Percentiles rank a stretch among this genome's conserved stretches.
These are phyloP conservation scores for Bipolaris oryzae DNA, from an alignment of 2,329 filamentous ascomycete genomes.

Conservation along the genomic window DNA sequence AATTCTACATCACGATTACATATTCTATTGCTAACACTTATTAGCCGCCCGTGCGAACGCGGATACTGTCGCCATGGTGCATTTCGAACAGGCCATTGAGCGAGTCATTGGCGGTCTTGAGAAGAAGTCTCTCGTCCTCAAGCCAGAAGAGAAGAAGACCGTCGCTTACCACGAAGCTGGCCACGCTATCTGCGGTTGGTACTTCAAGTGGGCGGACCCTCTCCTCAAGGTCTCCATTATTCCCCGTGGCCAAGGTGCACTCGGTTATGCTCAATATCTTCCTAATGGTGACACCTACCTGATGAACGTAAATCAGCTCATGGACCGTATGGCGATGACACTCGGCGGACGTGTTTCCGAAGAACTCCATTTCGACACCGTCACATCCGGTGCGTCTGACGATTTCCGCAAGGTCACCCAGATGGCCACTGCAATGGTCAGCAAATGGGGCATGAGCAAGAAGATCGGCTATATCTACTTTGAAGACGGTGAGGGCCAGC, in stretches of 20 bases:
- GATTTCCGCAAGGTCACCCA: conserved; percentile 98
- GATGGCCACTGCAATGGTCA: conserved; percentile 97
- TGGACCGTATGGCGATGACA: conserved; percentile 99
- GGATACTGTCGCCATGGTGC: conserved; percentile 79
- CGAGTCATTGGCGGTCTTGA: conserved; percentile 95
- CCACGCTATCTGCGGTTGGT: conserved; percentile 98
- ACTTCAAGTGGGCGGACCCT: conserved; percentile 93
- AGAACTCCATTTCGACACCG: conserved; percentile 94
- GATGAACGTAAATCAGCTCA: conserved; percentile 93
- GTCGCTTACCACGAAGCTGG: conserved; percentile 98
- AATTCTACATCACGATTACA: conserved; percentile 14
- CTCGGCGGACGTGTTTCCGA: conserved; percentile 93
- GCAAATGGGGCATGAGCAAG: conserved; percentile 97
- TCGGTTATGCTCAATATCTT: conserved; percentile 98
- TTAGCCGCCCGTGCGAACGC: conserved; percentile 83
- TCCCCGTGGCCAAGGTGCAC: conserved; percentile 87
- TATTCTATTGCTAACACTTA: conserved; percentile 49
- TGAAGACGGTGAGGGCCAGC: conserved; percentile 77
- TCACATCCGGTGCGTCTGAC: conserved; percentile 92
- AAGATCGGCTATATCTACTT: conserved; percentile 94
- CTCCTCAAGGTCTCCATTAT: conserved; percentile 99
- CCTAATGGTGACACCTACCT: conserved; percentile 89
- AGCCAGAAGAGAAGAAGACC: conserved; percentile 90
- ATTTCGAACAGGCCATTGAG: conserved; percentile 98
- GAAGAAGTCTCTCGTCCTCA: conserved; percentile 94